These are phyloP conservation scores for Syncephalis plumigaleata DNA, from an alignment of 371 early-diverging fungal genomes.

Conservation along the genomic window DNA sequence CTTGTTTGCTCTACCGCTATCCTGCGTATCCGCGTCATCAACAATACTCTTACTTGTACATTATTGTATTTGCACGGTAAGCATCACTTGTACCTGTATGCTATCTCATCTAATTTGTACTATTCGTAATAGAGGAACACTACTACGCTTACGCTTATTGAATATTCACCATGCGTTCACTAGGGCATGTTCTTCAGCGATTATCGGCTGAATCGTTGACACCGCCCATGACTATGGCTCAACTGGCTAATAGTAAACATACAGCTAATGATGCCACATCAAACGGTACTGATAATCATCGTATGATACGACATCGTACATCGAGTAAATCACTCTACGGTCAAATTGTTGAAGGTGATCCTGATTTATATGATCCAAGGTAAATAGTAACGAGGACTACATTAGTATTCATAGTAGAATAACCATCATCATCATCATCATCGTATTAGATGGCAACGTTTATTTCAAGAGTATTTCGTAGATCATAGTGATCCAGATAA, in stretches of 20 bases:
- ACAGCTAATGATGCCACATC: constrained; percentile 5
- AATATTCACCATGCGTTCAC: no score
- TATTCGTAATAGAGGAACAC: no score
- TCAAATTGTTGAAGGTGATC: constrained; percentile 5
- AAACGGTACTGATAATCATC: no score
- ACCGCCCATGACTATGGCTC: constrained; percentile 1
- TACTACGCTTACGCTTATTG: no score
- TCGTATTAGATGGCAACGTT: constrained; percentile 37
- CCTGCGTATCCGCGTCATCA: no score
- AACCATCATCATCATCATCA: no score
- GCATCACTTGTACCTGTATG: no score
- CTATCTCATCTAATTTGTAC: no score
- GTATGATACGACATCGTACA: neutral
- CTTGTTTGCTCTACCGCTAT: no score
- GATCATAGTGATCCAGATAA: constrained; percentile 31
- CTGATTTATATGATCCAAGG: constrained; percentile 14
- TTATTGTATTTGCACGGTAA: no score
- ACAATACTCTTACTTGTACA: no score
- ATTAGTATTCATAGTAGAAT: no score
- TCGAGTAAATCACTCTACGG: neutral
- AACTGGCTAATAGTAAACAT: neutral
- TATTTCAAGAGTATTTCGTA: constrained; percentile 47
- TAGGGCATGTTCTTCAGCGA: neutral
- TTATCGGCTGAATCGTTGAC: neutral
- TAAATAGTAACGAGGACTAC: neutral